Evolutionary conservation across 1,139 yeast species (phyloP), one percentile per base, ranked within the genome.

Genomic region (Saccharomyces pastorianus): DNA sequence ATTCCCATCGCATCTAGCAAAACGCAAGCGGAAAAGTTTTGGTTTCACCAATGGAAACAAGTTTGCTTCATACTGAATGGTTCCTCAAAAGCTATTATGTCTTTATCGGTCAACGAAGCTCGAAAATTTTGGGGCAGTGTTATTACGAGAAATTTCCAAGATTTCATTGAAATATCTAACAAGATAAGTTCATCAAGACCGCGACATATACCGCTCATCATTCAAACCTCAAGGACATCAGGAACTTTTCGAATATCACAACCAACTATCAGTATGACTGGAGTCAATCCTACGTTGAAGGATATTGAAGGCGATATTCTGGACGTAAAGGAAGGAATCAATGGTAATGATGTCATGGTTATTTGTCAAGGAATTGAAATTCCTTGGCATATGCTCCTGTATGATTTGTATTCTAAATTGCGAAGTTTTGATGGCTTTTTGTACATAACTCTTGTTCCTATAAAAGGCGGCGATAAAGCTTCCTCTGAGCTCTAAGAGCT

Each of bases 31-130:
- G 73, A 75, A 53, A 79, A 77, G 53, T 77, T 80, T 51, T 81
- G 93, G 82, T 74, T 83, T 56, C 89, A 90, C 66, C 90, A 82
- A 59, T 70, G 88, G 65, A 91, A 91, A 63, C 96, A 91, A 64
- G 79, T 90, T 2, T 81, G 88, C 62, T 88, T 77, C 64, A 81
- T 89, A 0, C 68, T 86, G 38, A 82, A 85, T 59, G 95, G 96
- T 0, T 79, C 81, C 27, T 78, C 96, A 7, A 88, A 85, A 59
- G 78, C 82, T 1, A 79, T 91, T 26, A 85, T 91, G 96, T 76
- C 78, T 38, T 70, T 91, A 55, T 81, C 93, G 13, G 83, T 80
- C 58, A 75, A 74, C 1, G 83, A 84, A 54, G 78, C 91, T 0
- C 70, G 73, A 27, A 66, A 66, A 1, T 72, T 88, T 47, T 85